These are phyloP conservation scores for Saraca asoca DNA, from an alignment of 331 rosid species.

Conservation along the genomic window DNA sequence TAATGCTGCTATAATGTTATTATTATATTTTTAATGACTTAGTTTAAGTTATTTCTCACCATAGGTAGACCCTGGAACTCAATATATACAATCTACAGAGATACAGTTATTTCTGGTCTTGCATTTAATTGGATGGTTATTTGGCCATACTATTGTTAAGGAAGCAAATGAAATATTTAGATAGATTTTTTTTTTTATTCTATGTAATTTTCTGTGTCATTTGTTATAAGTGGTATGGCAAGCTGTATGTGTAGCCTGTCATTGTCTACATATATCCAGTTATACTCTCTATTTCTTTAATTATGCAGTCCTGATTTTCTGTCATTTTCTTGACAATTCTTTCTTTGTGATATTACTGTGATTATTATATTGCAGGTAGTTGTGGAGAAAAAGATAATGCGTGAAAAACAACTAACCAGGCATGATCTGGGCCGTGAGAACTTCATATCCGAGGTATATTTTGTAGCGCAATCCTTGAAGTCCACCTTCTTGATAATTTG, in stretches of 20 bases:
- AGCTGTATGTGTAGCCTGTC: background rate
- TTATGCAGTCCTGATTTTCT: background rate
- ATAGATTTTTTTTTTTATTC: background rate
- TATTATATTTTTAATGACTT: background rate
- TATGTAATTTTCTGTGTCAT: background rate
- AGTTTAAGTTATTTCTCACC: background rate
- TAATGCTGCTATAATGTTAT: background rate
- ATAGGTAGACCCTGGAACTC: background rate
- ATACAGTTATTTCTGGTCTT: background rate
- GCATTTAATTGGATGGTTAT: background rate
- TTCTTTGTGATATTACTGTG: slow-evolving; percentile 4
- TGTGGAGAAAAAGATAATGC: slow-evolving; percentile 97
- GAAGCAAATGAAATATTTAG: background rate
- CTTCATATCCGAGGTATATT: slow-evolving; percentile 72
- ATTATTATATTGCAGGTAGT: slow-evolving; percentile 62
- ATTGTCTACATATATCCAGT: too few species aligned
- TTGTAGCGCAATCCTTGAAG: slow-evolving; percentile 17
- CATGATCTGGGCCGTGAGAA: slow-evolving; percentile 89
- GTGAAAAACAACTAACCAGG: slow-evolving; percentile 63
- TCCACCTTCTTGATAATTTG: too few species aligned
- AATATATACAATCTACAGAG: slow-evolving; percentile 15
- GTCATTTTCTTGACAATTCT: background rate
- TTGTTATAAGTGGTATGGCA: background rate
- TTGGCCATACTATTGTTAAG: background rate
- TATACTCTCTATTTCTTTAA: too few species aligned